These are phyloP conservation scores for Dillenia suffruticosa DNA, from an alignment of 164 flowering plant species.

Conservation along the genomic window DNA sequence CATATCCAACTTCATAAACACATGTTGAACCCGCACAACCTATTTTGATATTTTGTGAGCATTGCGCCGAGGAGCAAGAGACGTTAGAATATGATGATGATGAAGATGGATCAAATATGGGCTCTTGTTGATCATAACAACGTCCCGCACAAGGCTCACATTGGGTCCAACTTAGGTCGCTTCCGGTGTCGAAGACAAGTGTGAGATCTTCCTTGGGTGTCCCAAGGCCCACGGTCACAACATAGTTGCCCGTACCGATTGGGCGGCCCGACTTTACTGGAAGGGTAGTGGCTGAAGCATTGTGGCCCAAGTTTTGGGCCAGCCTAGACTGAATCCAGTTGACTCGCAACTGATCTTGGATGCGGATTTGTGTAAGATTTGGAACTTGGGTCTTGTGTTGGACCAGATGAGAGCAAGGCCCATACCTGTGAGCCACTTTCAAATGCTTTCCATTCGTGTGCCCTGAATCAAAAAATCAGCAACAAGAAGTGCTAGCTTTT, in stretches of 20 bases:
- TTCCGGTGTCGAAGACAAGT: slow-evolving; percentile 43
- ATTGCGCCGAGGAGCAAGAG: slow-evolving; percentile 27
- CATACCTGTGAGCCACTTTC: slow-evolving; percentile 38
- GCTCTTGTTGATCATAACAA: slow-evolving; percentile 45
- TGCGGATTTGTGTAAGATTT: slow-evolving; percentile 27
- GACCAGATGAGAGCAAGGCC: slow-evolving; percentile 39
- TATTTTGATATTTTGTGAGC: slow-evolving; percentile 17
- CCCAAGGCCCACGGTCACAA: slow-evolving; percentile 62
- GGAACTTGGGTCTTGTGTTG: slow-evolving; percentile 1
- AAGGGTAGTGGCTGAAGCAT: slow-evolving; percentile 2
- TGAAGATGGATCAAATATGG: slow-evolving; percentile 31
- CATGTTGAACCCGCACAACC: slow-evolving; percentile 34
- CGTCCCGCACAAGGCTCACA: slow-evolving; percentile 41
- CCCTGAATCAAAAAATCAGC: no score
- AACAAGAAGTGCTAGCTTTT: no score
- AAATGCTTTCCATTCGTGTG: background rate
- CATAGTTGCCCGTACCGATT: slow-evolving; percentile 45
- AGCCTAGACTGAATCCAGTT: slow-evolving; percentile 22
- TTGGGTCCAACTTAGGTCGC: slow-evolving; percentile 63
- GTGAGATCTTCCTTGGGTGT: slow-evolving; percentile 47
- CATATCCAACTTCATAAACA: slow-evolving; percentile 44
- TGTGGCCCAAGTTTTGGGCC: no score
- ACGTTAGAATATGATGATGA: slow-evolving; percentile 36
- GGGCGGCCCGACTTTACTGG: slow-evolving; percentile 36
- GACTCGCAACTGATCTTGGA: slow-evolving; percentile 43